phyloP scores from a whole-genome alignment of 345 rosid species.

The Raphanus sativus region DNA sequence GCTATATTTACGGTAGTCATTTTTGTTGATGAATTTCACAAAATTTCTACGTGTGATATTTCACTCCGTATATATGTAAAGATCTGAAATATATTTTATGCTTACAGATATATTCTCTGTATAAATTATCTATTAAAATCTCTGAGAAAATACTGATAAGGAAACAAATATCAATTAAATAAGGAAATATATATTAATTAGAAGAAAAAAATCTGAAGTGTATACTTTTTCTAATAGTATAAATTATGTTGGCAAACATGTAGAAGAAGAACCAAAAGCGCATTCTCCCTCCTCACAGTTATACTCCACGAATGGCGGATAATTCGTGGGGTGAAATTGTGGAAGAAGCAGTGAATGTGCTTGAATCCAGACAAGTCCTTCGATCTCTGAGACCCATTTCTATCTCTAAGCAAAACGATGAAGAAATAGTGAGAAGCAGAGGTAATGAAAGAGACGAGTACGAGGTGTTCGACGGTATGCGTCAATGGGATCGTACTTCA shows the following conservation, averaged over 20 bases:
- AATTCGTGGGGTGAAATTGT: slow-evolving; percentile 73
- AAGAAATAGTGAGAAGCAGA: background rate
- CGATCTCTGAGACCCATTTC: slow-evolving; percentile 81
- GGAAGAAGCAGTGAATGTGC: slow-evolving; percentile 67
- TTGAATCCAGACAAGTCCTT: slow-evolving; percentile 61
- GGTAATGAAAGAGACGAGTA: slow-evolving; percentile 36
- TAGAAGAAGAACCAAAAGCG: background rate
- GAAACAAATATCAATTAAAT: too few relatives aligned
- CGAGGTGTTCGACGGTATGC: slow-evolving; percentile 74
- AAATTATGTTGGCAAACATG: background rate
- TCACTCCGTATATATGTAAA: too few relatives aligned
- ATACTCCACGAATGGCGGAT: slow-evolving; percentile 25
- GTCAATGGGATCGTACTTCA: slow-evolving; percentile 74
- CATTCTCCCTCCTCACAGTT: background rate
- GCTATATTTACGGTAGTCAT: too few relatives aligned
- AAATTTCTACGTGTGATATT: too few relatives aligned
- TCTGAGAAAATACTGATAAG: too few relatives aligned
- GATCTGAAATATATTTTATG: too few relatives aligned
- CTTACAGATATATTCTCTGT: too few relatives aligned
- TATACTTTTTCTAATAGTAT: too few relatives aligned
- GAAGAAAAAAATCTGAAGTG: too few relatives aligned
- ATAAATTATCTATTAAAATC: too few relatives aligned
- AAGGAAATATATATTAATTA: too few relatives aligned
- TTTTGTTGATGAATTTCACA: too few relatives aligned
- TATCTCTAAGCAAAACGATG: slow-evolving; percentile 36